Conservation (phyloP, 2,329 filamentous ascomycete genomes). For the Cladosporium sp. region DNA sequence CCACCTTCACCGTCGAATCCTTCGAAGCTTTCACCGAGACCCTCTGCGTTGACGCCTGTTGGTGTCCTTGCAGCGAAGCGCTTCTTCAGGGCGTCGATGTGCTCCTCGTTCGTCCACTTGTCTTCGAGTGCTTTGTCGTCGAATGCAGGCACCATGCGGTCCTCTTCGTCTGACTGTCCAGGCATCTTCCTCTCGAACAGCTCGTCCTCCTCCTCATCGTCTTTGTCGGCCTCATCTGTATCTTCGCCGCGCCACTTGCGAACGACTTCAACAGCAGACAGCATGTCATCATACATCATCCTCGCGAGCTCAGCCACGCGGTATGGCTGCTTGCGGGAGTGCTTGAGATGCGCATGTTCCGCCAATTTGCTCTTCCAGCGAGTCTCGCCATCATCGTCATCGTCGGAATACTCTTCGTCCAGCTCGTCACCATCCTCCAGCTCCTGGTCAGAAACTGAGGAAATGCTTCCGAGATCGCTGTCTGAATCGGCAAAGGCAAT, state of each 20-base stretch:
- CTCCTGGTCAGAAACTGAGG: slow-evolving; percentile 59
- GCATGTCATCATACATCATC: slow-evolving; percentile 81
- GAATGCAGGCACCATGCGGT: slow-evolving; percentile 74
- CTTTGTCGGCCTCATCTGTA: slow-evolving; percentile 51
- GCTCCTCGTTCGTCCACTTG: slow-evolving; percentile 81
- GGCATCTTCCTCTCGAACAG: slow-evolving; percentile 62
- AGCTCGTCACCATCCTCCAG: slow-evolving; percentile 51
- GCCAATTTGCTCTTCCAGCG: slow-evolving; percentile 88
- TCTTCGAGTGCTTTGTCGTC: slow-evolving; percentile 78
- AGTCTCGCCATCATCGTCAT: slow-evolving; percentile 70
- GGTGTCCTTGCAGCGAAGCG: slow-evolving; percentile 74
- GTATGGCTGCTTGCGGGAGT: slow-evolving; percentile 69
- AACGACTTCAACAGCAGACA: slow-evolving; percentile 74
- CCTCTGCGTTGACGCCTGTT: slow-evolving; percentile 48
- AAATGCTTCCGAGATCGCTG: slow-evolving; percentile 90
- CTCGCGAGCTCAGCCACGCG: slow-evolving; percentile 80
- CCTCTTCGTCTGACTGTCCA: slow-evolving; percentile 58
- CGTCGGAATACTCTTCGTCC: slow-evolving; percentile 63
- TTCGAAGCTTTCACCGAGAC: slow-evolving; percentile 51
- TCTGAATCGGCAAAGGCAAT: slow-evolving; percentile 94
- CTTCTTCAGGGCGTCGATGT: slow-evolving; percentile 70
- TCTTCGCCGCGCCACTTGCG: slow-evolving; percentile 75
- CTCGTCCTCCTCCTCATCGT: slow-evolving; percentile 63
- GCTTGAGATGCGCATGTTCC: slow-evolving; percentile 70
- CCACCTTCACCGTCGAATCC: slow-evolving; percentile 48